phyloP scores from a whole-genome alignment of 1,284 basidiomycete species.

The Fomitopsis betulina region DNA sequence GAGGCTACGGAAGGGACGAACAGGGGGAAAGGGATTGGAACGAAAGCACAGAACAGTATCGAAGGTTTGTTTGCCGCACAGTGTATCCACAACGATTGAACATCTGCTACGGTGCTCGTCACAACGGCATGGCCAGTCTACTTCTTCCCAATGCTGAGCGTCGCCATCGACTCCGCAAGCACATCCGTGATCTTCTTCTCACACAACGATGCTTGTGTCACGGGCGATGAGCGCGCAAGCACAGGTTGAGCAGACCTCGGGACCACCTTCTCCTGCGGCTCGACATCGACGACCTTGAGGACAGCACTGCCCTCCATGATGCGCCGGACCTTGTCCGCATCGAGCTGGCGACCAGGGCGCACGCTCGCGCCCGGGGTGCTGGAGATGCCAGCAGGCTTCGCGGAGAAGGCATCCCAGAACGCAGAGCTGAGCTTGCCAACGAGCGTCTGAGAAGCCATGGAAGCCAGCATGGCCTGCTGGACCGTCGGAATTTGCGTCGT shows the following conservation, averaged over 20 bases:
- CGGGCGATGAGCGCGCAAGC: not conserved
- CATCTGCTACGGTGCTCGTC: not conserved
- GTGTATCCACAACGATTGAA: not conserved
- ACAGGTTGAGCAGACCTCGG: not conserved
- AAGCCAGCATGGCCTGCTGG: conserved; percentile 52
- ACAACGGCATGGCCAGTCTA: not conserved
- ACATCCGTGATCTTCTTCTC: conserved; percentile 33
- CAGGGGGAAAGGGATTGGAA: too few species aligned
- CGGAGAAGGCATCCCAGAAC: conserved; percentile 76
- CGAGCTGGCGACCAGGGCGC: conserved; percentile 36
- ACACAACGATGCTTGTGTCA: not conserved
- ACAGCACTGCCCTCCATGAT: conserved; percentile 77
- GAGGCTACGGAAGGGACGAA: too few species aligned
- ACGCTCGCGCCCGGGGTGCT: conserved; percentile 15
- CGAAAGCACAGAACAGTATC: too few species aligned
- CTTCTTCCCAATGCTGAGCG: conserved; percentile 23
- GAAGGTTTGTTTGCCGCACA: too few species aligned
- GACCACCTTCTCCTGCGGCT: conserved; percentile 24
- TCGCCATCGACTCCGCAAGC: conserved; percentile 63
- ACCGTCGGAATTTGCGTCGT: conserved; percentile 23
- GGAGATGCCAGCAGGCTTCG: conserved; percentile 33
- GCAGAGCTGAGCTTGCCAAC: conserved; percentile 60
- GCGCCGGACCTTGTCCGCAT: conserved; percentile 70
- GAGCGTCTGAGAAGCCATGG: conserved; percentile 68
- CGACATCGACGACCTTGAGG: conserved; percentile 69